Percentiles rank a stretch among this genome's conserved stretches.
These are phyloP conservation scores for Aspergillus luchuensis DNA, from an alignment of 2,329 filamentous ascomycete species.

Conservation along the genomic window DNA sequence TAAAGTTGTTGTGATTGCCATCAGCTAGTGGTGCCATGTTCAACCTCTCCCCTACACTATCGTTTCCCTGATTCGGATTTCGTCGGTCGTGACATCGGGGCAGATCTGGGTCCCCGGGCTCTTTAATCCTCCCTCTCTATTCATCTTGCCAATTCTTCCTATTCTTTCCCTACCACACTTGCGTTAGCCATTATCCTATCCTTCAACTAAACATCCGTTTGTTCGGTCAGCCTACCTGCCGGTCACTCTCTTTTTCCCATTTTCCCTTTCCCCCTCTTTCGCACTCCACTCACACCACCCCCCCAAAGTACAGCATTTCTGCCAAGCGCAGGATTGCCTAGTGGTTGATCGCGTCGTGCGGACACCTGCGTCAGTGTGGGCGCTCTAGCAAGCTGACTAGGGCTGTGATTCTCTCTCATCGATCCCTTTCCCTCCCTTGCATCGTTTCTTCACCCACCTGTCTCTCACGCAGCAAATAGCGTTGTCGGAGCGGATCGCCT, in stretches of 20 bases:
- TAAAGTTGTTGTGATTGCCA: constrained; percentile 7
- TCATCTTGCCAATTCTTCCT: neutral
- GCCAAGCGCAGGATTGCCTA: constrained; percentile 26
- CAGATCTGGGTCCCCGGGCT: constrained; percentile 10
- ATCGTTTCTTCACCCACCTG: constrained; percentile 20
- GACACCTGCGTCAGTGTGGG: constrained; percentile 30
- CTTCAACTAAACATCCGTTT: neutral
- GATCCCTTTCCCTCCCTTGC: constrained; percentile 31
- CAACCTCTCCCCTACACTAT: constrained; percentile 22
- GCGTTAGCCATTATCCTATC: neutral
- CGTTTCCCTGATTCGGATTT: constrained; percentile 22
- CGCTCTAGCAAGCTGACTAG: constrained; percentile 23
- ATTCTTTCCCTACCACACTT: neutral
- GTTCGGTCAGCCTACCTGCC: neutral
- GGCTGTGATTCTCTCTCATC: constrained; percentile 20
- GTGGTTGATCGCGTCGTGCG: constrained; percentile 28
- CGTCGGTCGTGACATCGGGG: constrained; percentile 15
- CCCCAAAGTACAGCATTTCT: constrained; percentile 24
- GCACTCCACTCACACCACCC: constrained; percentile 5
- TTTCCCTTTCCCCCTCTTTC: constrained; percentile 7
- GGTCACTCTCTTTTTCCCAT: constrained; percentile 1
- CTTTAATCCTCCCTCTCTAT: neutral
- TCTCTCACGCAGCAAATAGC: constrained; percentile 19
- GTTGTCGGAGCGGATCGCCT: constrained; percentile 18
- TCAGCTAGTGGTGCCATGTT: constrained; percentile 28